Base-by-base conservation (phyloP, 805 yeast genomes). In the Saturnispora silvae region DNA sequence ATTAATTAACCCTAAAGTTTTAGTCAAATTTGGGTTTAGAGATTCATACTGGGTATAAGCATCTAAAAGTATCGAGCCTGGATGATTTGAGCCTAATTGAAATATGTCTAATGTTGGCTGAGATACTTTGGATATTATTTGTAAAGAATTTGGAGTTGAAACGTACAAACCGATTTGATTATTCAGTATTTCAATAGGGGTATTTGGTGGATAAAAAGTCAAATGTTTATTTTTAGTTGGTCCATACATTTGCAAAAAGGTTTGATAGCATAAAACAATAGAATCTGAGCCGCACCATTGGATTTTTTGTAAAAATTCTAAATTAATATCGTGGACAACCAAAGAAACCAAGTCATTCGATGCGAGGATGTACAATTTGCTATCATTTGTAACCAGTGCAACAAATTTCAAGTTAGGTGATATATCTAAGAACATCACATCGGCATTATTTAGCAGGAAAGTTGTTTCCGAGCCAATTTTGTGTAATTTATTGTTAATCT, bases 261-360 rank as follows among this genome's bases (percentile, higher is more conserved):
- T 89, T 3, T 68, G 61, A 42, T 58, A 59, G 1, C 74, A 61
- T 10, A 79, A 51, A 0, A 77, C 75, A 1, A 87, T 75, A 0
- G 92, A 84, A 56, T 85, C 95, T 46, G 78, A 75, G 0, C 89
- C 84, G 52, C 95, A 80, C 97, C 96, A 92, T 40, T 66, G 67
- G 15, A 82, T 59, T 41, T 68, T 31, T 3, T 15, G 9, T 3
- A 35, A 25, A 7, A 19, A 3, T 6, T 10, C 15, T 3, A 18
- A 3, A 5, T 20, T 15, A 5, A 41, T 5, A 19, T 33, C 14
- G 20, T 41, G 39, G 4, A 35, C 27, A 10, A 35, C 23, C 9
- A 43, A 11, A 7, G 37, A 8, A 11, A 33, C 13, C 11, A 35
- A 5, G 13, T 30, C 16, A 2, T 20, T 19, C 24, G 37, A 37